Evolutionary conservation across 129 eudicot species (phyloP).

Genomic region (sunflower (Helianthus annuus)): DNA sequence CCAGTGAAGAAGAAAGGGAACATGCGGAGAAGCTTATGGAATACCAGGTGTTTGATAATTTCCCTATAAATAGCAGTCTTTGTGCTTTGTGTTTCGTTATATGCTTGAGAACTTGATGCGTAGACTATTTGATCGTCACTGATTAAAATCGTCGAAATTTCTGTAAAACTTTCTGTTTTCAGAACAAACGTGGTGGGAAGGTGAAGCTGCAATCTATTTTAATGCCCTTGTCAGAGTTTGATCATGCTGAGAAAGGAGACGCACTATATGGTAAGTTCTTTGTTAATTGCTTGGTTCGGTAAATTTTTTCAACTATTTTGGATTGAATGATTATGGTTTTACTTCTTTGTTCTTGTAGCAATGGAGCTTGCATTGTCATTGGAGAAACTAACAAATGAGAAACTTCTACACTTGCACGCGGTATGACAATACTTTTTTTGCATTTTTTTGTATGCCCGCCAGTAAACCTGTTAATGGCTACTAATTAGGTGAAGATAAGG

Average conservation of each 20-base stretch:
- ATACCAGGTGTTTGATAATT: constrained; percentile 67
- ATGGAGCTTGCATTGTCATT: constrained; percentile 96
- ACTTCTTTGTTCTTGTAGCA: constrained; percentile 44
- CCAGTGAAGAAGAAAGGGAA: constrained; percentile 87
- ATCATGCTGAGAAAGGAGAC: constrained; percentile 93
- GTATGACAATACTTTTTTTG: constrained; percentile 38
- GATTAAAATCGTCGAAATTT: neutral
- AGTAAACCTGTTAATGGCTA: neutral
- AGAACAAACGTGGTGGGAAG: constrained; percentile 97
- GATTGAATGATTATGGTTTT: neutral
- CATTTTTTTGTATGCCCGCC: neutral
- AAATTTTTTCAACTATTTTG: neutral
- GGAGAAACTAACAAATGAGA: constrained; percentile 95
- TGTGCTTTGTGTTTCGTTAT: neutral
- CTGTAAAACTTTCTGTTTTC: constrained; percentile 6
- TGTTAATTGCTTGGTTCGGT: neutral
- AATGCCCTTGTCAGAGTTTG: constrained; percentile 87
- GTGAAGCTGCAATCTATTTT: constrained; percentile 88
- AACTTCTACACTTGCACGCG: constrained; percentile 76
- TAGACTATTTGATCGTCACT: neutral
- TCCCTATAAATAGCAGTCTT: neutral
- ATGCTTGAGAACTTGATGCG: neutral
- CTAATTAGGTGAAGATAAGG: neutral
- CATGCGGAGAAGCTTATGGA: constrained; percentile 98
- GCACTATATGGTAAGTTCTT: constrained; percentile 71